phyloP scores from a whole-genome alignment of 768 basidiomycete genomes.

The Lactifluus subvellereus region DNA sequence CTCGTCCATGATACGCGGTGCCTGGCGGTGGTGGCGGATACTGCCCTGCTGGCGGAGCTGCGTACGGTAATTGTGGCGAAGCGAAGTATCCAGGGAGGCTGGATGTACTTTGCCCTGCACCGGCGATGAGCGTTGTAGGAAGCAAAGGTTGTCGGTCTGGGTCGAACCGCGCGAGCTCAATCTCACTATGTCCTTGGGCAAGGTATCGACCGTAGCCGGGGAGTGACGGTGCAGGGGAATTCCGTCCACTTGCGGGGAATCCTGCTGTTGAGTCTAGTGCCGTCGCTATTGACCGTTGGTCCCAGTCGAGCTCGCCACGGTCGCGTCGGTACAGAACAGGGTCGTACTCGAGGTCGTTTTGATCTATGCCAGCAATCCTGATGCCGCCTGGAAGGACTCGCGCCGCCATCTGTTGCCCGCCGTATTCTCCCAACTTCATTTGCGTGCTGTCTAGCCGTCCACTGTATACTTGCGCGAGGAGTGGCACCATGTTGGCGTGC shows the following conservation, averaged over 20 bases:
- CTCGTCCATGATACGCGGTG: constrained; percentile 39
- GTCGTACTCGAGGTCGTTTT: constrained; percentile 78
- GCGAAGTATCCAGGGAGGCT: constrained; percentile 12
- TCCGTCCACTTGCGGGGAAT: constrained; percentile 36
- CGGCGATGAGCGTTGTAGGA: constrained; percentile 21
- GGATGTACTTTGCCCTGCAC: constrained; percentile 5
- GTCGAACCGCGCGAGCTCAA: constrained; percentile 55
- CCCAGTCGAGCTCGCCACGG: constrained; percentile 85
- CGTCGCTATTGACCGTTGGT: constrained; percentile 68
- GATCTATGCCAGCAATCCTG: constrained; percentile 75
- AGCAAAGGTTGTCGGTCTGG: constrained; percentile 60
- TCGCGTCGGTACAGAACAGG: constrained; percentile 73
- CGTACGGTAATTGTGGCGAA: constrained; percentile 28
- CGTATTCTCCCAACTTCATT: constrained; percentile 70
- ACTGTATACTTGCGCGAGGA: constrained; percentile 68
- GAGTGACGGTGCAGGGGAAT: constrained; percentile 37
- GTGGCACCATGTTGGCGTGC: constrained; percentile 78
- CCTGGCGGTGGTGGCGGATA: constrained; percentile 41
- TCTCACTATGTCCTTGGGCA: constrained; percentile 32
- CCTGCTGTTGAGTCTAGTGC: constrained; percentile 33
- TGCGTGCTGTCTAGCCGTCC: constrained; percentile 62
- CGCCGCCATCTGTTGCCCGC: constrained; percentile 70
- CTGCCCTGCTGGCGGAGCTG: constrained; percentile 6
- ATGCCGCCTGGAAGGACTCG: constrained; percentile 72
- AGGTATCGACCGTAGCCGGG: constrained; percentile 54